Evolutionary conservation across 345 rosid species (phyloP).

Genomic region (Boechera retrofracta): DNA sequence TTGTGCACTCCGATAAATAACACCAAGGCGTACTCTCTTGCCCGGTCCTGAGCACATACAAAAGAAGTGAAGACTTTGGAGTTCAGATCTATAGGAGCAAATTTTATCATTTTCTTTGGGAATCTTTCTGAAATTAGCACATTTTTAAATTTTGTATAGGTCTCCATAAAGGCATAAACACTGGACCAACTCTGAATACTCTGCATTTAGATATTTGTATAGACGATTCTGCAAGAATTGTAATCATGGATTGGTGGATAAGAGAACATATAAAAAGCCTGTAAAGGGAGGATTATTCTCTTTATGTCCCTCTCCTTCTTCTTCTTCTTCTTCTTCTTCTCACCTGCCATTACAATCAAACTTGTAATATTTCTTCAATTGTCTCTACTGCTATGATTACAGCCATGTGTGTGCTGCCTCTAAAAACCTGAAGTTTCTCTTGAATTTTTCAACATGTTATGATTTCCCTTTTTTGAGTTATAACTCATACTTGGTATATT

Average conservation of each 20-base stretch:
- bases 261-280: constrained; percentile 34
- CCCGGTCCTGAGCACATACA: neutral
- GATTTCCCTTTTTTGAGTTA: constrained; percentile 33
- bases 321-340: constrained; percentile 19
- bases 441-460: constrained; percentile 39
- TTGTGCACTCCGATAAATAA: neutral
- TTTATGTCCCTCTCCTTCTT: constrained; percentile 33
- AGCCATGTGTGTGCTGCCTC: constrained; percentile 43
- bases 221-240: constrained; percentile 3
- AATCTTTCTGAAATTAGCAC: neutral
- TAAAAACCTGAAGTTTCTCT: constrained; percentile 20
- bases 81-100: neutral
- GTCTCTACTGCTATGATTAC: constrained; percentile 40
- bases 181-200: neutral
- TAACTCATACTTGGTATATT: constrained; percentile 16
- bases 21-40: neutral
- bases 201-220: constrained; percentile 3
- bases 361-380: constrained; percentile 35
- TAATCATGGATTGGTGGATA: constrained; percentile 42
- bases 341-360: constrained; percentile 44
- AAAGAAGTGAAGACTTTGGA: neutral
- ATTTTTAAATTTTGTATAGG: neutral
- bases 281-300: constrained; percentile 41
- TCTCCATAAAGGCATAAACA: neutral
- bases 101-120: neutral